Evolutionary conservation across 257 asterid species (phyloP).

Genomic region (Misopates orontium): DNA sequence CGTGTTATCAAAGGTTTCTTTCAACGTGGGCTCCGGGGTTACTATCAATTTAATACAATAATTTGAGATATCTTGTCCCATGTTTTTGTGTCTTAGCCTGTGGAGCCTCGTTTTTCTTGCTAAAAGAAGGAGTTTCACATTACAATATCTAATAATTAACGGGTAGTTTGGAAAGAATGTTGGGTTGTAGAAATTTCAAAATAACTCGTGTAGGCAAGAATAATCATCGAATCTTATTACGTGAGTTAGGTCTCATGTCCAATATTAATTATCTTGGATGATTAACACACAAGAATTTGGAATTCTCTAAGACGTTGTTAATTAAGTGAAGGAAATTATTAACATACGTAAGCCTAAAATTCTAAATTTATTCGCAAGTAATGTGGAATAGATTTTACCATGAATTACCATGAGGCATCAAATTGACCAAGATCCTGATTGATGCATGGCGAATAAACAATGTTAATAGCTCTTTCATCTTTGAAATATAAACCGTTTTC

Average conservation of each 20-base stretch:
- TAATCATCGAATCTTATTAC: too few relatives aligned
- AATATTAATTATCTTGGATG: too few relatives aligned
- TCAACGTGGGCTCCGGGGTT: slow-evolving; percentile 36
- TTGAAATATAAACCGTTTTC: slow-evolving; percentile 5
- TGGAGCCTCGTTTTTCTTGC: slow-evolving; percentile 26
- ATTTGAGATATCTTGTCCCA: slow-evolving; percentile 3
- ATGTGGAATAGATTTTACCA: too few relatives aligned
- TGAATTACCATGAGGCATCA: too few relatives aligned
- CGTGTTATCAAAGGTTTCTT: slow-evolving; percentile 12
- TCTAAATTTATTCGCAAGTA: too few relatives aligned
- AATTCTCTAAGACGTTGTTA: too few relatives aligned
- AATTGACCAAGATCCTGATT: slow-evolving; percentile 34
- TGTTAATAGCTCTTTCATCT: slow-evolving; percentile 28
- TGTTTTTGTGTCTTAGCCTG: slow-evolving; percentile 27
- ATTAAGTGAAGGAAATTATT: too few relatives aligned
- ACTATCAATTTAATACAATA: slow-evolving; percentile 32
- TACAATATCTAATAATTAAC: not conserved
- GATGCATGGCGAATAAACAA: slow-evolving; percentile 35
- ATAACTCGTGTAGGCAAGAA: too few relatives aligned
- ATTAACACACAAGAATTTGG: too few relatives aligned
- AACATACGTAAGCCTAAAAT: too few relatives aligned
- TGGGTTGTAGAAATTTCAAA: too few relatives aligned
- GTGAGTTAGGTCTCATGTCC: too few relatives aligned
- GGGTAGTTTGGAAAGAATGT: not conserved
- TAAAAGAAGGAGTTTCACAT: not conserved